Evolutionary conservation across 768 basidiomycete genomes (phyloP).

Genomic region (Leccinum incarnatum): DNA sequence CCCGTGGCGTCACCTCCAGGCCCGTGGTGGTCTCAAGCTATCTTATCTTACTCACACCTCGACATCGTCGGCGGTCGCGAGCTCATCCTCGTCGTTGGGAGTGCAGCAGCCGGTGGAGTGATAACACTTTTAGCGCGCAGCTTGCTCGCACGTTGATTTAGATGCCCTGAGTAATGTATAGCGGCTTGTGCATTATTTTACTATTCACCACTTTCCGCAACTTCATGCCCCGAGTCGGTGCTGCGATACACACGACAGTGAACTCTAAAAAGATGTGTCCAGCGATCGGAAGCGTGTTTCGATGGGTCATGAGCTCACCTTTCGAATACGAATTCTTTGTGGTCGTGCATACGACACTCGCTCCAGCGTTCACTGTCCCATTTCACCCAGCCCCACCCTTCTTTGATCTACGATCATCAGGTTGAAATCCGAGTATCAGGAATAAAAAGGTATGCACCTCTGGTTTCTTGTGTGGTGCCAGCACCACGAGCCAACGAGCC

Average conservation of each 20-base stretch:
- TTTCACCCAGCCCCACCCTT: conserved; percentile 64
- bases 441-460: conserved; percentile 43
- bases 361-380: conserved; percentile 55
- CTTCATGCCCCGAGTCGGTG: background rate
- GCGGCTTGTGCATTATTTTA: background rate
- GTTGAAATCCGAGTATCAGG: background rate
- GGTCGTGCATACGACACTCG: conserved; percentile 39
- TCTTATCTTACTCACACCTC: conserved; percentile 9
- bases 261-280: conserved; percentile 16
- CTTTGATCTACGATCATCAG: conserved; percentile 47
- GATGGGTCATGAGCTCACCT: conserved; percentile 31
- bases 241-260: conserved; percentile 33
- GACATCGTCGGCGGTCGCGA: conserved; percentile 17
- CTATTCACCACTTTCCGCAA: conserved; percentile 5
- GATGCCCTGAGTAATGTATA: background rate
- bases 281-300: background rate
- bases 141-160: conserved; percentile 18
- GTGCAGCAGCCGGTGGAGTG: conserved; percentile 28
- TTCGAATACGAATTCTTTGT: conserved; percentile 45
- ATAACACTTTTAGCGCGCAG: conserved; percentile 23
- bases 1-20: background rate
- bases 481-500: conserved; percentile 60
- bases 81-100: conserved; percentile 28
- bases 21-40: conserved; percentile 12
- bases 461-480: conserved; percentile 76